Evolutionary conservation across 2,329 filamentous ascomycete species (phyloP).

Genomic region (Xylaria sp.): DNA sequence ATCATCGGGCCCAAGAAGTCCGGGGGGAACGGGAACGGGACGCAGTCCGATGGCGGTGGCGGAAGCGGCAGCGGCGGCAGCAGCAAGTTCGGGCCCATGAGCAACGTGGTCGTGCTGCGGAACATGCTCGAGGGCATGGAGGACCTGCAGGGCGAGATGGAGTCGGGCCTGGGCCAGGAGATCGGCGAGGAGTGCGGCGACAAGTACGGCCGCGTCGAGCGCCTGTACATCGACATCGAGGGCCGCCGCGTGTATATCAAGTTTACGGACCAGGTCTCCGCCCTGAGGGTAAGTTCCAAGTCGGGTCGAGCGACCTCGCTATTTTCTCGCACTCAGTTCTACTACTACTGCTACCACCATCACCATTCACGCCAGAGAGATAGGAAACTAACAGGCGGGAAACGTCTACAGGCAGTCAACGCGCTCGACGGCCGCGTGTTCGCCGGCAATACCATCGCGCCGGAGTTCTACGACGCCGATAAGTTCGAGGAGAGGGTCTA

Average conservation of each 20-base stretch:
- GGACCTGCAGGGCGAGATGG: slow-evolving; percentile 76
- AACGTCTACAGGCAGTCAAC: slow-evolving; percentile 76
- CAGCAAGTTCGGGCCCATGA: slow-evolving; percentile 72
- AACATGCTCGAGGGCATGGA: slow-evolving; percentile 86
- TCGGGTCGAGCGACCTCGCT: too few species aligned
- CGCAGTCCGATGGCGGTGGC: slow-evolving; percentile 14
- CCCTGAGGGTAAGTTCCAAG: slow-evolving; percentile 82
- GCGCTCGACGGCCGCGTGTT: slow-evolving; percentile 86
- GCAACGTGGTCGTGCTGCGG: slow-evolving; percentile 77
- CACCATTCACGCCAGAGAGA: too few species aligned
- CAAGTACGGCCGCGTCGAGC: slow-evolving; percentile 84
- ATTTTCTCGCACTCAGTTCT: too few species aligned
- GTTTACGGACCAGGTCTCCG: slow-evolving; percentile 84
- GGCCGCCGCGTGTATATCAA: slow-evolving; percentile 82
- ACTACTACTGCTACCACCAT: too few species aligned
- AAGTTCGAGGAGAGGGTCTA: slow-evolving; percentile 75
- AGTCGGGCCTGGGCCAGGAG: slow-evolving; percentile 79
- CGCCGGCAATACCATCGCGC: slow-evolving; percentile 81
- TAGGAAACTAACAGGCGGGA: too few species aligned
- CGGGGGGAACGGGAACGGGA: slow-evolving; percentile 22
- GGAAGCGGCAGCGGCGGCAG: slow-evolving; percentile 30
- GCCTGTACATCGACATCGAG: slow-evolving; percentile 72
- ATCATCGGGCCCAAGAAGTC: slow-evolving; percentile 75
- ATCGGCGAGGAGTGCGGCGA: slow-evolving; percentile 92
- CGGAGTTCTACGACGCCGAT: slow-evolving; percentile 79